Evolutionary conservation across 2,329 filamentous ascomycete genomes (phyloP).

Genomic region (Plectosphaerella sp.): DNA sequence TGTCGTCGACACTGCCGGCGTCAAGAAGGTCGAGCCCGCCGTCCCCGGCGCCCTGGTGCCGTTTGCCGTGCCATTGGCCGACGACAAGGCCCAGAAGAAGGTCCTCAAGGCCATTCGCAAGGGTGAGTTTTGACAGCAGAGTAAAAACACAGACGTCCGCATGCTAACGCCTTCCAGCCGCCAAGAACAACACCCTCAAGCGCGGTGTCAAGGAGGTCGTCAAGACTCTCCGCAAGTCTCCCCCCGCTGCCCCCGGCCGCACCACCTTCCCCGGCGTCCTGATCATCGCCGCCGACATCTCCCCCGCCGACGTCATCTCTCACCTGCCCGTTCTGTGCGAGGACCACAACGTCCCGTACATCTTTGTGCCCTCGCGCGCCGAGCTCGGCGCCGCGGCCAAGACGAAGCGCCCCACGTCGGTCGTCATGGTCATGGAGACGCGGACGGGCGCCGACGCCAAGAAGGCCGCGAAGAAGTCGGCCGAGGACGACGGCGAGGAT

Average conservation of each 20-base stretch:
- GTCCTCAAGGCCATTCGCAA: slow-evolving; percentile 52
- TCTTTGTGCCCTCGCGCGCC: slow-evolving; percentile 88
- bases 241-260: slow-evolving; percentile 61
- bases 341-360: slow-evolving; percentile 94
- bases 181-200: slow-evolving; percentile 92
- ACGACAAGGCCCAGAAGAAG: slow-evolving; percentile 70
- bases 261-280: slow-evolving; percentile 69
- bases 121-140: slow-evolving; percentile 34
- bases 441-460: slow-evolving; percentile 39
- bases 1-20: slow-evolving; percentile 38
- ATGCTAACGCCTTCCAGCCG: slow-evolving; percentile 52
- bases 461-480: slow-evolving; percentile 39
- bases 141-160: slow-evolving; percentile 1
- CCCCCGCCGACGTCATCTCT: slow-evolving; percentile 96
- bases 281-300: slow-evolving; percentile 94
- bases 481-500: slow-evolving; percentile 38
- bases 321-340: slow-evolving; percentile 98
- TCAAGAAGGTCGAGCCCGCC: slow-evolving; percentile 36
- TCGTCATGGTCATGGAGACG: slow-evolving; percentile 79
- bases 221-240: slow-evolving; percentile 93
- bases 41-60: slow-evolving; percentile 64
- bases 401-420: slow-evolving; percentile 94
- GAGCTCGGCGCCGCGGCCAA: slow-evolving; percentile 90
- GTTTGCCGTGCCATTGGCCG: slow-evolving; percentile 76
- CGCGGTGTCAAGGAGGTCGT: slow-evolving; percentile 98